phyloP scores from a whole-genome alignment of 176 grass and related monocot genomes.

The Melocanna baccifera region DNA sequence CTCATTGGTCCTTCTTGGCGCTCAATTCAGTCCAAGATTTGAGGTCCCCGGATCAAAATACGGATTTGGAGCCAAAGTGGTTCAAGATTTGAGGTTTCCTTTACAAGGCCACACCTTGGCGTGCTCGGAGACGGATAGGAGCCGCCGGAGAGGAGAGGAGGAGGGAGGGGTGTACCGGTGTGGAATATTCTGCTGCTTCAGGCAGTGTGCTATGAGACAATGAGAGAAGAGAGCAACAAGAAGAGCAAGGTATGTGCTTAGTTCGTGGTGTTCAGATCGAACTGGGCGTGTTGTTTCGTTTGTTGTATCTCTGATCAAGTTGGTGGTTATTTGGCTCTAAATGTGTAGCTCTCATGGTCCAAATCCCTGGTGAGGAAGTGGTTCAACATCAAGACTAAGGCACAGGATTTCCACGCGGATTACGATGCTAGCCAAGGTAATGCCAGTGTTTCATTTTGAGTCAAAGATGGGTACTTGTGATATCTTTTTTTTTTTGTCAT shows the following conservation, averaged over 20 bases:
- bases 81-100: constrained; percentile 40
- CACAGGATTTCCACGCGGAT: constrained; percentile 83
- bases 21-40: constrained; percentile 11
- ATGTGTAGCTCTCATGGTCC: constrained; percentile 80
- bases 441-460: not conserved
- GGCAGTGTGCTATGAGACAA: constrained; percentile 52
- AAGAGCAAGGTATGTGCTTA: constrained; percentile 73
- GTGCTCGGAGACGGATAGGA: constrained; percentile 5
- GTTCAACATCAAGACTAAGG: constrained; percentile 87
- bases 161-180: not conserved
- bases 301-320: constrained; percentile 6
- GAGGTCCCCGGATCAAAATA: not conserved
- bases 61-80: not conserved
- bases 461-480: not conserved
- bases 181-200: not conserved
- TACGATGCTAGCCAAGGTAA: constrained; percentile 59
- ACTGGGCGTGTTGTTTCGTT: not conserved
- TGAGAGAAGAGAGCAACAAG: constrained; percentile 68
- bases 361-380: constrained; percentile 90
- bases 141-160: not conserved
- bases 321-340: constrained; percentile 20
- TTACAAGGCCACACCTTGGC: not conserved
- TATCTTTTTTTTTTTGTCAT: not conserved
- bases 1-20: not conserved
- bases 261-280: not conserved